Conservation (phyloP, 2,329 filamentous ascomycete species). For the Colletotrichum tofieldiae region DNA sequence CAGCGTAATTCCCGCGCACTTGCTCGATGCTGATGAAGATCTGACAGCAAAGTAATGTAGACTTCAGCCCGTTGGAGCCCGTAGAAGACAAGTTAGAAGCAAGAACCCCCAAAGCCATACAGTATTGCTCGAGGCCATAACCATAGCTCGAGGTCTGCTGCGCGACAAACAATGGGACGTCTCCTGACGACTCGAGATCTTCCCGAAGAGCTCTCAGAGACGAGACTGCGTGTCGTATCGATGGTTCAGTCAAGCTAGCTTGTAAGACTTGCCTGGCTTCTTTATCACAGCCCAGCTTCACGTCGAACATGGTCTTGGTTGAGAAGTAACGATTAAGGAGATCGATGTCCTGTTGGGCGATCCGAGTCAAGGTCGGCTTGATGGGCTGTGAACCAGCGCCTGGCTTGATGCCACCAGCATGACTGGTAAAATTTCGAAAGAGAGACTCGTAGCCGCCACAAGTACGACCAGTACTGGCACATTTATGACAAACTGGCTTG, state of each 20-base stretch:
- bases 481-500: constrained; percentile 54
- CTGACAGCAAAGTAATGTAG: constrained; percentile 62
- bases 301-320: constrained; percentile 59
- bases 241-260: constrained; percentile 54
- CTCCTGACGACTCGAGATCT: constrained; percentile 54
- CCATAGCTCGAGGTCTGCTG: constrained; percentile 47
- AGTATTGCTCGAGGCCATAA: constrained; percentile 60
- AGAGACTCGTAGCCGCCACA: constrained; percentile 61
- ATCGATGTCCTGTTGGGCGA: constrained; percentile 50
- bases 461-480: constrained; percentile 56
- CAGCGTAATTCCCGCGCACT: constrained; percentile 56
- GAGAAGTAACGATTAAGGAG: constrained; percentile 58
- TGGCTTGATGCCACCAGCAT: constrained; percentile 38
- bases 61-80: constrained; percentile 51
- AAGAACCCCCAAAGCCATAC: constrained; percentile 57
- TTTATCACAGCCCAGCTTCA: constrained; percentile 54
- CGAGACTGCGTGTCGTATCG: constrained; percentile 56
- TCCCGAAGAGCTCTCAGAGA: constrained; percentile 59
- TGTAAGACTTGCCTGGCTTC: constrained; percentile 59
- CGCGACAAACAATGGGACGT: constrained; percentile 45
- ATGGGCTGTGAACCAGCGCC: constrained; percentile 42
- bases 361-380: constrained; percentile 42
- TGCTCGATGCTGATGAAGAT: constrained; percentile 65
- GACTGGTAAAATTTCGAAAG: constrained; percentile 49
- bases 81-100: constrained; percentile 56